Base-by-base conservation (phyloP, 805 yeast species). In the Saccharomycopsis babjevae region DNA sequence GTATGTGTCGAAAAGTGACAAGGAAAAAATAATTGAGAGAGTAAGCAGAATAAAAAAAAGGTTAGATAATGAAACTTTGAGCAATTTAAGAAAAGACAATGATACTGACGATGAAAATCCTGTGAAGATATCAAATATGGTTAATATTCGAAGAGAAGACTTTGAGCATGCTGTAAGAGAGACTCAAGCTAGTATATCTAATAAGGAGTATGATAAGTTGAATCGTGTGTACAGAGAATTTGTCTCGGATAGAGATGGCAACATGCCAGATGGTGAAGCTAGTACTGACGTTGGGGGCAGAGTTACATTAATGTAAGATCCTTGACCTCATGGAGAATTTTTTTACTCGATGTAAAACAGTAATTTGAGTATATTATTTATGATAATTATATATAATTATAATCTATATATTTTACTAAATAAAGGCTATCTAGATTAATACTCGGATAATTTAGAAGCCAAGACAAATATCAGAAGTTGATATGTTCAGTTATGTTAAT, bases 151-250 rank as follows among this genome's bases (percentile, higher is more conserved):
- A 4, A 76, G 76, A 13, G 69, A 71, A 8, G 89, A 93, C 68
- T 79, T 93, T 60, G 59, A 76, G 6, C 77, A 77, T 40, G 87
- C 97, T 0, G 73, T 88, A 56, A 68, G 71, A 25, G 96, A 88
- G 60, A 90, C 97, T 0, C 89, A 88, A 66, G 89, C 96, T n/a
- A 89, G 97, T 56, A 90, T 93, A 34, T 91, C 97, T 0, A 71
- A 74, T 0, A 79, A 83, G 20, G 98, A 93, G 68, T 78, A 80
- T 63, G 66, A 66, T 7, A 88, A 90, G 67, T 78, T 93, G 57
- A 71, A 76, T 28, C 72, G 70, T 0, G 85, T 93, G 39, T 93
- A 93, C 69, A 69, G 75, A 22, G 84, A 86, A 68, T 94, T 93
- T 68, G 81, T 85, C 5, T 79, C 84, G 50, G 90, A 83, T 16